Base-by-base conservation (phyloP, 2,329 filamentous ascomycete species). In the Cladosporium sp. region DNA sequence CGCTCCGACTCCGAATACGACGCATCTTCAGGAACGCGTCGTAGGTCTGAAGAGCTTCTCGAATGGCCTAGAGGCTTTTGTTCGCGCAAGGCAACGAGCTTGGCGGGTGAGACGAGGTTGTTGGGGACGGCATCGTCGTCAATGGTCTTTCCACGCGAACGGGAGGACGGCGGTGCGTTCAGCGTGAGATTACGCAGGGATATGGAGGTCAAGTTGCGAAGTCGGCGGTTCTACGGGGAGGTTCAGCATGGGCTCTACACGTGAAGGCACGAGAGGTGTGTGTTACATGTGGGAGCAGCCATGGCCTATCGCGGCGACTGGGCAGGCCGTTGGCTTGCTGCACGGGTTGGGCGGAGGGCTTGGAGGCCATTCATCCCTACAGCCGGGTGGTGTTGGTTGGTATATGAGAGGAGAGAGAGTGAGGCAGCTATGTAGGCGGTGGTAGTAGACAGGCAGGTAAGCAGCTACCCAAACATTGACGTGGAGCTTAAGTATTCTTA, bases 171-270 rank as follows among this genome's bases (percentile, higher is more conserved):
- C 69, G 81, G 80, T 66, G 82, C 80, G 68, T 81, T 82, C 70
- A 97, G 88, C 67, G 88, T 88, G 51, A 97, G 83, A 77, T 97
- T 97, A 65, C 94, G 91, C 60, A 97, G 81, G 64, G 91, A 94
- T 71, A 98, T 87, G 70, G 92, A 92, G 72, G 91, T 89, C 5
- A 97, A 85, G 81, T 97, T 93, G 63, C 94, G 89, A 62, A 98
- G 84, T 77, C 90, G 93, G 76, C 93, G 91, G 77, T 97, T 97
- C 84, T 95, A 57, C 39, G 21, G 21, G 10, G 57, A 26, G 53
- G 32, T 63, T 63, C 60, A 63, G 60, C 34, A n/a, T 30, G 23
- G 32, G 49, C 16, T 56, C n/a, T n/a, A 18, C 36, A 18, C 34
- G 25, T 11, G 49, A 51, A 14, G 28, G 36, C 32, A 58, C 23